These are phyloP conservation scores for Larix kaempferi DNA, from an alignment of 75 land plant genomes.

Conservation along the genomic window DNA sequence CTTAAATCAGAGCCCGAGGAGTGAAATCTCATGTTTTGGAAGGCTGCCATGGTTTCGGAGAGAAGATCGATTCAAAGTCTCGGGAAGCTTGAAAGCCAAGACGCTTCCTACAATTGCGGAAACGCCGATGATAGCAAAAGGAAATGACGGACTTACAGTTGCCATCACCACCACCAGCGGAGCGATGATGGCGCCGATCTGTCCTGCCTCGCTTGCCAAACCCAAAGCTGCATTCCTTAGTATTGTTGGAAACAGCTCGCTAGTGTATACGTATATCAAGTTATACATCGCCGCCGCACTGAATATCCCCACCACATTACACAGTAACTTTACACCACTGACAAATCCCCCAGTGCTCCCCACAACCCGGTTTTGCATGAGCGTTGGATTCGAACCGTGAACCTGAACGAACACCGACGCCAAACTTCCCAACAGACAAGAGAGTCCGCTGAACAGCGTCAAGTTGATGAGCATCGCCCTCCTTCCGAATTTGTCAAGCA, in stretches of 20 bases:
- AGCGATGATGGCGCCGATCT: conserved; percentile 76
- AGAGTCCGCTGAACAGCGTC: conserved; percentile 60
- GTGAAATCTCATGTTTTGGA: too few relatives aligned
- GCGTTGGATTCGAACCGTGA: background rate
- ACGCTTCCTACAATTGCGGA: conserved; percentile 60
- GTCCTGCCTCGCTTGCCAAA: conserved; percentile 60
- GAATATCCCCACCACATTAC: conserved; percentile 78
- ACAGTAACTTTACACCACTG: conserved; percentile 38
- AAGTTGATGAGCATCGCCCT: conserved; percentile 38
- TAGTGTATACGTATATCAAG: conserved; percentile 81
- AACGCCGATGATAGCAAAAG: conserved; percentile 61
- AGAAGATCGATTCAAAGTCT: conserved; percentile 63
- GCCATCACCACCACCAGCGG: conserved; percentile 79
- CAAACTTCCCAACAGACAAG: conserved; percentile 50
- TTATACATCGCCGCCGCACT: too few relatives aligned
- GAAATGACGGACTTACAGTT: conserved; percentile 16
- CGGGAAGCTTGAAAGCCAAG: conserved; percentile 60
- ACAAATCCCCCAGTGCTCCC: background rate
- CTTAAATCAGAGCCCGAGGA: too few relatives aligned
- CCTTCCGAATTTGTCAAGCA: conserved; percentile 25
- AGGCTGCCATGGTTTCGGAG: conserved; percentile 79
- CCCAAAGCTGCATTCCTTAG: conserved; percentile 91
- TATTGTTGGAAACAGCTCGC: conserved; percentile 91
- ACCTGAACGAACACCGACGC: background rate
- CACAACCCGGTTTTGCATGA: too few relatives aligned